Percentiles rank a stretch among this genome's conserved stretches.
Conservation (phyloP, 163 green algal genomes). For the Prototheca cutis region DNA sequence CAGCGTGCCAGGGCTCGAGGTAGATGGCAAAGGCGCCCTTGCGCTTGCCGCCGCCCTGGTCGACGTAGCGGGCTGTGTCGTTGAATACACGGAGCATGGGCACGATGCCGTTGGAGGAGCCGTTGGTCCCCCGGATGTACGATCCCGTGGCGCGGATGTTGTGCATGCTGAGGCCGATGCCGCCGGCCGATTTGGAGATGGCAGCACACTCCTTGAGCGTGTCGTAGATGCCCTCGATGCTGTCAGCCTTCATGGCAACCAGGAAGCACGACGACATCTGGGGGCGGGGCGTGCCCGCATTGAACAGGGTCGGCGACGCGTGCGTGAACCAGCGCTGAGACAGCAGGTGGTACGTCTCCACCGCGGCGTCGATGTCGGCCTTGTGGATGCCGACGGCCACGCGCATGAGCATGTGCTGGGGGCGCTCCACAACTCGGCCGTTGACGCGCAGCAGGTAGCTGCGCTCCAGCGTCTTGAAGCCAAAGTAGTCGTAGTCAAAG, state of each 20-base stretch:
- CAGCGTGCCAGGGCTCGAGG: slow-evolving; percentile 96
- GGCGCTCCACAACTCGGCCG: slow-evolving; percentile 90
- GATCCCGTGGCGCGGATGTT: slow-evolving; percentile 82
- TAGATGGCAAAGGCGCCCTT: slow-evolving; percentile 99
- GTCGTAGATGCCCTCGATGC: slow-evolving; percentile 94
- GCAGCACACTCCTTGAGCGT: slow-evolving; percentile 97
- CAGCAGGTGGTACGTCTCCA: slow-evolving; percentile 94
- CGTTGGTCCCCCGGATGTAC: slow-evolving; percentile 99
- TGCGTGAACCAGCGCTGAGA: slow-evolving; percentile 98
- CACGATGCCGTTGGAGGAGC: slow-evolving; percentile 96
- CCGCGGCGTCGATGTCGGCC: slow-evolving; percentile 61
- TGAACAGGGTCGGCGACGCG: slow-evolving; percentile 98
- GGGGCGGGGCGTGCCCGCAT: slow-evolving; percentile 81
- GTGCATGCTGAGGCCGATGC: slow-evolving; percentile 88
- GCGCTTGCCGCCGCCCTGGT: slow-evolving; percentile 92
- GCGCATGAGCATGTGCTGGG: slow-evolving; percentile 99
- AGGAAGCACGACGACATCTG: slow-evolving; percentile 98
- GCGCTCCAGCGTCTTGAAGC: slow-evolving; percentile 99
- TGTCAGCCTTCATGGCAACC: slow-evolving; percentile 89
- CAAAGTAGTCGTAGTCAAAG: slow-evolving; percentile 99
- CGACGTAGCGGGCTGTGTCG: slow-evolving; percentile 83
- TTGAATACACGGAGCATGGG: slow-evolving; percentile 99
- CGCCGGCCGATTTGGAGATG: slow-evolving; percentile 93
- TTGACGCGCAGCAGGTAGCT: slow-evolving; percentile 96
- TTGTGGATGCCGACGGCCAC: slow-evolving; percentile 96